Base-by-base conservation (phyloP, 345 rosid genomes). In the Linum lewisii region DNA sequence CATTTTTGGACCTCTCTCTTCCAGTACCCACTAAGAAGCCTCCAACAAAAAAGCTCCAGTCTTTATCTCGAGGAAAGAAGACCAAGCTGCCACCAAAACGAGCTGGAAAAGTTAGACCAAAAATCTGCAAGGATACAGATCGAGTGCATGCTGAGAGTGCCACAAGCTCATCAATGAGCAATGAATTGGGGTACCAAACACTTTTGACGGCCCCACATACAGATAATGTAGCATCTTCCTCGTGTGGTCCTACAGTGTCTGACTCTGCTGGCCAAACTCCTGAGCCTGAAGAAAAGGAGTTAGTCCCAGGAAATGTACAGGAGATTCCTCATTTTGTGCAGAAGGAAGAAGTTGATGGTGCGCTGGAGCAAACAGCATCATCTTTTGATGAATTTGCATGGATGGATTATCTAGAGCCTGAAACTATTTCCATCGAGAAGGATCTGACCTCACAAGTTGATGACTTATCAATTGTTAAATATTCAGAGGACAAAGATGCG, bases 1-100 rank as follows among this genome's bases (percentile, higher is more conserved):
- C 96, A 9, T 90, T 82, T 76, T 75, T 90, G 57, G 99, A 94
- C 79, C 96, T 94, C 57, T 94, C 99, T 24, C 82, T 94, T 65
- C 79, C 99, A 0, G 83, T 90, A 66, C 96, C 97, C 1, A 84
- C 82, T 50, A 94, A 90, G 80, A 87, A 86, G 72, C 74, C 82
- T 51, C 78, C 88, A 65, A 69, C 79, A 20, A 90, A 76, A 65
- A 84, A 76, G 70, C 67, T 32, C 57, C 88, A 74, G 75, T 66
- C 78, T 25, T 56, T 67, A 53, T 63, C 90, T 67, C 90, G 78
- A 65, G 72, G 73, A 6, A 94, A 83, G 78, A 94, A 85, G 78
- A 69, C 81, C 50, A 87, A 85, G 75, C 66, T 73, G 59, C 83
- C 81, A 24, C 95, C 89, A 21, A 90, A 83, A 70, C 80, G 72